A percentile compares a stretch with the other conserved stretches of the same genome.
Conservation (phyloP, 345 rosid species). For the Punica granatum region DNA sequence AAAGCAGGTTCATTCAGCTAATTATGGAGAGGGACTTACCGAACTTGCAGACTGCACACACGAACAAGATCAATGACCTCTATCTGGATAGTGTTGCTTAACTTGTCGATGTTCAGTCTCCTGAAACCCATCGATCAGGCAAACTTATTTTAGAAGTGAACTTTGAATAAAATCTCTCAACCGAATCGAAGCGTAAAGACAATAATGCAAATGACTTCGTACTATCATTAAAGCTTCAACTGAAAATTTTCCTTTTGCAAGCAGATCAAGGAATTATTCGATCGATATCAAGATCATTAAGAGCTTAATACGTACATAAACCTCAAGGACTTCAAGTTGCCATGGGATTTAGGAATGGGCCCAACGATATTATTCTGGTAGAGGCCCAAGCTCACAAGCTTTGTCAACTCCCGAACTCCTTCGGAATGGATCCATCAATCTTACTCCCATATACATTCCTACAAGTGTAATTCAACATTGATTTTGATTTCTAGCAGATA, state of each 20-base stretch:
- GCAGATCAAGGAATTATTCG: neutral
- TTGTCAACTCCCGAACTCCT: slow-evolving; percentile 25
- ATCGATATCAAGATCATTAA: neutral
- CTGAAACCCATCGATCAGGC: slow-evolving; percentile 13
- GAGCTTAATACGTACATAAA: slow-evolving; percentile 23
- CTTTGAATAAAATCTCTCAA: no score
- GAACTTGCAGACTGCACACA: slow-evolving; percentile 18
- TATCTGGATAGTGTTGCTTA: slow-evolving; percentile 32
- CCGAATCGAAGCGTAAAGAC: no score
- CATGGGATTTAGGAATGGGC: slow-evolving; percentile 31
- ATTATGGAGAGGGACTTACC: slow-evolving; percentile 25
- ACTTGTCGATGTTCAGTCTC: slow-evolving; percentile 32
- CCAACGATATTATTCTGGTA: slow-evolving; percentile 27
- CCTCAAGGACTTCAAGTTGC: slow-evolving; percentile 23
- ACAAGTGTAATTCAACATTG: slow-evolving; percentile 1
- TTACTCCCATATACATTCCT: slow-evolving; percentile 20
- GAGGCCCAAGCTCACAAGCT: slow-evolving; percentile 32
- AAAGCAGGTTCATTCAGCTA: no score
- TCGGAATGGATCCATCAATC: slow-evolving; percentile 31
- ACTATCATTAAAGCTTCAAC: neutral
- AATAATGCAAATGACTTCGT: neutral
- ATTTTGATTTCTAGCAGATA: neutral
- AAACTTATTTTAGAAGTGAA: neutral
- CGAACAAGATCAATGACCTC: slow-evolving; percentile 20
- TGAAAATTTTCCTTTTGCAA: no score